phyloP scores from a whole-genome alignment of 2,329 filamentous ascomycete species.

The Nemania abortiva region DNA sequence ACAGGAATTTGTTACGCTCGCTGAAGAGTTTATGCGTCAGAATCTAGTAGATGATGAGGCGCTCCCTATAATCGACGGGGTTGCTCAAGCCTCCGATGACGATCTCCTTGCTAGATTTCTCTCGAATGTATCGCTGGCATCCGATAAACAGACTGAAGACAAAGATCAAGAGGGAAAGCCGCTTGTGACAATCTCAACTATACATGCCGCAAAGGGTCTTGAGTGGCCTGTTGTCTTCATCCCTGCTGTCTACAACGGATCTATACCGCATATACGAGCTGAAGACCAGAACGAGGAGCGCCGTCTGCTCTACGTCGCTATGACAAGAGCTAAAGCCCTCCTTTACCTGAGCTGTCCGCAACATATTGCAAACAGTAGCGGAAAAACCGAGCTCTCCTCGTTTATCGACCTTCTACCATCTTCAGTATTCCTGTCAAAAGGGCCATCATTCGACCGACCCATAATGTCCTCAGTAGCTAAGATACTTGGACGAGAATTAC shows the following conservation, averaged over 20 bases:
- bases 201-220: conserved; percentile 94
- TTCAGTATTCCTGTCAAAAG: conserved; percentile 62
- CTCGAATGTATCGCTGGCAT: conserved; percentile 89
- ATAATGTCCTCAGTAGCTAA: conserved; percentile 75
- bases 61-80: conserved; percentile 76
- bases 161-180: conserved; percentile 67
- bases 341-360: conserved; percentile 87
- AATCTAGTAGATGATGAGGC: conserved; percentile 63
- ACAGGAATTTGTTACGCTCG: conserved; percentile 85
- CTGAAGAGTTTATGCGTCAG: conserved; percentile 73
- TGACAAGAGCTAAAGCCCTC: conserved; percentile 90
- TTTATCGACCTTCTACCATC: conserved; percentile 70
- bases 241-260: conserved; percentile 88
- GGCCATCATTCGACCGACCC: conserved; percentile 75
- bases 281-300: conserved; percentile 91
- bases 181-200: conserved; percentile 91
- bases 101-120: conserved; percentile 79
- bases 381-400: conserved; percentile 69
- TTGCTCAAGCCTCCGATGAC: conserved; percentile 76
- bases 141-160: conserved; percentile 77
- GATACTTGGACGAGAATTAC: conserved; percentile 75
- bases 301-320: conserved; percentile 91
- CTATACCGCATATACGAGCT: conserved; percentile 87
- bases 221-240: conserved; percentile 98
- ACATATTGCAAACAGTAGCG: conserved; percentile 70